Base-by-base conservation (phyloP, 257 asterid species). In the Primulina huaijiensis region DNA sequence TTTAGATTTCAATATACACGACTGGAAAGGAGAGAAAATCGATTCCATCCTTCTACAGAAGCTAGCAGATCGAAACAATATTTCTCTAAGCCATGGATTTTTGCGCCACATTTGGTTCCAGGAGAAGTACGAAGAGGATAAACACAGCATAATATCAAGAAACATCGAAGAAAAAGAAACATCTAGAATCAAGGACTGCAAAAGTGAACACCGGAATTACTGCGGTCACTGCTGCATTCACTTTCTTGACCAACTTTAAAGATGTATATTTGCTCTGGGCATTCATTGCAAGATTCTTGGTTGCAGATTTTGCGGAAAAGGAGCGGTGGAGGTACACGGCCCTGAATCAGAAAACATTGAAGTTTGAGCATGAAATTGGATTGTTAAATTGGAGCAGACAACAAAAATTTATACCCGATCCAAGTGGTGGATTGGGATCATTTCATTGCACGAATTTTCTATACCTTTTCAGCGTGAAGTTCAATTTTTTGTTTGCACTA, bases 271-370 rank as follows among this genome's bases (percentile, higher is more conserved):
- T 79, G 81, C 83, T 92, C 16, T 92, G 98, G 98, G 85, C 86
- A 37, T 93, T 93, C 61, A 60, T 93, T 16, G 94, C 96, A 17
- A 93, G 77, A 80, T 93, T 93, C 64, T 82, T 93, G 62, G 99
- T 90, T 72, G 97, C 96, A 5, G 99, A 93, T 64, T 93, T 87
- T 65, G 96, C 90, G 53, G 96, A 93, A 80, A 93, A 90, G 86
- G 97, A 93, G 81, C 80, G 91, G 9, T 92, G 98, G 98, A 87
- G 98, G 68, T 92, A 93, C 67, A 87, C 94, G 2, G 87, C 97
- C 19, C 84, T 90, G 72, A 84, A 90, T 81, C 94, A 90, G 46
- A 87, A 84, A 75, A 90, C 89, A 69, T 87, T 9, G 96, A 93
- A 86, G 86, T 90, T 77, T 90, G 66, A 77, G 66, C 55, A 53